phyloP scores from a whole-genome alignment of 805 yeast genomes.

The Monosporozyma aquatica region DNA sequence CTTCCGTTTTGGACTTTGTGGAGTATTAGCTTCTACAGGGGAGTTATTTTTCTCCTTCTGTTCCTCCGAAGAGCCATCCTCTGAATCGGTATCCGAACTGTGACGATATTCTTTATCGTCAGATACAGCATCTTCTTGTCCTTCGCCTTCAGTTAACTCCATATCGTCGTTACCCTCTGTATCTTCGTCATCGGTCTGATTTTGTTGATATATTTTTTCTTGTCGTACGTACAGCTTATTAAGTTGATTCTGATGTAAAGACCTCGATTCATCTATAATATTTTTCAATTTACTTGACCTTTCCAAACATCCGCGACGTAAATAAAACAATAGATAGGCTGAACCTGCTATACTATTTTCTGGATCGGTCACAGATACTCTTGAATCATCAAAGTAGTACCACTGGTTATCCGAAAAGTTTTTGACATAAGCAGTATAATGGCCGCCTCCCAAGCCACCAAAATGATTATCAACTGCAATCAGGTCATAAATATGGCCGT shows the following conservation, averaged over 20 bases:
- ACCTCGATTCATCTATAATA: constrained; percentile 36
- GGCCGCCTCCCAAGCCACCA: constrained; percentile 97
- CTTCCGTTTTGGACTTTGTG: background rate
- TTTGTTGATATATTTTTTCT: constrained; percentile 21
- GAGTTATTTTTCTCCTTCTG: constrained; percentile 6
- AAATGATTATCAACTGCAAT: constrained; percentile 91
- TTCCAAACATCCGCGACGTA: constrained; percentile 35
- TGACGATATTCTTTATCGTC: background rate
- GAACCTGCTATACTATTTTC: constrained; percentile 58
- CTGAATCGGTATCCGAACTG: background rate
- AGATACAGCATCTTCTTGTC: background rate
- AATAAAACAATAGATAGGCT: constrained; percentile 80
- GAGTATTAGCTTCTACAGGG: constrained; percentile 4
- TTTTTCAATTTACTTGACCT: constrained; percentile 35
- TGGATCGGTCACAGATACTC: constrained; percentile 56
- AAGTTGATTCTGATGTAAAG: constrained; percentile 22
- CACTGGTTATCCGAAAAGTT: constrained; percentile 69
- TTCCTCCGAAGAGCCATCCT: constrained; percentile 5
- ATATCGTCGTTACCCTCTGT: background rate
- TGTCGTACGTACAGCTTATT: constrained; percentile 17
- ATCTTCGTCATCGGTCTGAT: constrained; percentile 19
- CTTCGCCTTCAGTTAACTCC: constrained; percentile 11
- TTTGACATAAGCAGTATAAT: constrained; percentile 83
- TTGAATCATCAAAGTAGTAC: constrained; percentile 86
- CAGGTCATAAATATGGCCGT: constrained; percentile 57